phyloP scores from a whole-genome alignment of 2,329 filamentous ascomycete species.

The Calonectria pauciramosa region DNA sequence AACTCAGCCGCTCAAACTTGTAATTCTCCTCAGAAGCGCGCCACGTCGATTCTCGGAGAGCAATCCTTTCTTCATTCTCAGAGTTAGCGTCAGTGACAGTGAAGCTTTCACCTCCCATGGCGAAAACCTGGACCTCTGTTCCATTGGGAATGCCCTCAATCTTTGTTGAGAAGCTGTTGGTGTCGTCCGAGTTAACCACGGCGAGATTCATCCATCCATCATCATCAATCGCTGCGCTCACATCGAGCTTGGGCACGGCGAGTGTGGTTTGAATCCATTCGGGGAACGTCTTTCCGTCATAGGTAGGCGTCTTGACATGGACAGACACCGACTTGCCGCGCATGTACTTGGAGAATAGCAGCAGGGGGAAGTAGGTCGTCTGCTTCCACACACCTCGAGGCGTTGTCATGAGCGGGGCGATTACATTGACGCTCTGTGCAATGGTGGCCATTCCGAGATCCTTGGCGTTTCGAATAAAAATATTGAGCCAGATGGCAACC shows the following conservation, averaged over 20 bases:
- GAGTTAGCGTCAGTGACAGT: slow-evolving; percentile 70
- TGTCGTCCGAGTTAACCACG: slow-evolving; percentile 78
- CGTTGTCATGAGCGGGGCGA: slow-evolving; percentile 80
- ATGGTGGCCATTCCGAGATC: slow-evolving; percentile 83
- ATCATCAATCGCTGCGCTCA: slow-evolving; percentile 69
- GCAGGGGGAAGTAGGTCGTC: slow-evolving; percentile 80
- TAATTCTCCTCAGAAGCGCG: slow-evolving; percentile 67
- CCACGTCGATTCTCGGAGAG: slow-evolving; percentile 62
- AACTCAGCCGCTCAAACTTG: slow-evolving; percentile 74
- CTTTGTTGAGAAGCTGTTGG: slow-evolving; percentile 67
- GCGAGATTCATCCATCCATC: slow-evolving; percentile 74
- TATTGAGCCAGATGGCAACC: slow-evolving; percentile 80
- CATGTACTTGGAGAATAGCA: slow-evolving; percentile 70
- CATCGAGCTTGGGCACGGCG: slow-evolving; percentile 78
- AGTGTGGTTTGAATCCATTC: slow-evolving; percentile 73
- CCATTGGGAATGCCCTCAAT: slow-evolving; percentile 65
- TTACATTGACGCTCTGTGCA: slow-evolving; percentile 82
- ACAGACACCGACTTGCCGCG: slow-evolving; percentile 76
- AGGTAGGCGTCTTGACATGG: slow-evolving; percentile 73
- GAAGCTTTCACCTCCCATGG: slow-evolving; percentile 54
- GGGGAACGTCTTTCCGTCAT: slow-evolving; percentile 74
- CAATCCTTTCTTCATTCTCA: slow-evolving; percentile 71
- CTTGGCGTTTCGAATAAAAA: slow-evolving; percentile 78
- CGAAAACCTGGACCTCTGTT: slow-evolving; percentile 69
- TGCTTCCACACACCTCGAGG: slow-evolving; percentile 74